Conservation (phyloP, 1,284 basidiomycete genomes). For the Marasmius sp. region DNA sequence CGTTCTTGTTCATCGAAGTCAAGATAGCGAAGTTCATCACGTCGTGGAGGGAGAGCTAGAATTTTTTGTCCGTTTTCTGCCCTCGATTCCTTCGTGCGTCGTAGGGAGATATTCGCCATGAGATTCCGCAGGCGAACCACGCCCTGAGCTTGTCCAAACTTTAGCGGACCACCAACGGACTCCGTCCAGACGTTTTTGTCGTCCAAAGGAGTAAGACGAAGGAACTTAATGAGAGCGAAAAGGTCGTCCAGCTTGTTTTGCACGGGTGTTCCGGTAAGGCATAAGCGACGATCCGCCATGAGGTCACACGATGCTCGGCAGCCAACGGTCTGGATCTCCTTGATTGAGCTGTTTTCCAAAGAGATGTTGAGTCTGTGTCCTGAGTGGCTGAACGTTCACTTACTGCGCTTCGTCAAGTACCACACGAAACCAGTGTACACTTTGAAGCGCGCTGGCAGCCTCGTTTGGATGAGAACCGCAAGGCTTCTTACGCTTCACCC, state of each 20-base stretch:
- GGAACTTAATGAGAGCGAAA: slow-evolving; percentile 94
- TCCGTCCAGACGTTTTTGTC: slow-evolving; percentile 94
- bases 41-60: slow-evolving; percentile 84
- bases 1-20: slow-evolving; percentile 85
- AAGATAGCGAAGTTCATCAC: slow-evolving; percentile 83
- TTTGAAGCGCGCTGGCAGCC: slow-evolving; percentile 86
- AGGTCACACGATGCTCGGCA: slow-evolving; percentile 95
- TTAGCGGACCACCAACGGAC: slow-evolving; percentile 89
- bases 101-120: slow-evolving; percentile 95
- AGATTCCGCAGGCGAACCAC: slow-evolving; percentile 93
- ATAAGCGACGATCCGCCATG: slow-evolving; percentile 89
- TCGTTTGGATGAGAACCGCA: slow-evolving; percentile 48
- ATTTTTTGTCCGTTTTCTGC: slow-evolving; percentile 82
- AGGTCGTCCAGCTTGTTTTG: slow-evolving; percentile 99
- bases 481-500: slow-evolving; percentile 70
- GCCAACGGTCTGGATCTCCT: slow-evolving; percentile 92
- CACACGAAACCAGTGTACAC: slow-evolving; percentile 96
- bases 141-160: slow-evolving; percentile 89
- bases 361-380: neutral
- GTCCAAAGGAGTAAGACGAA: slow-evolving; percentile 90
- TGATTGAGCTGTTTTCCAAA: slow-evolving; percentile 76
- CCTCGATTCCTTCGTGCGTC: slow-evolving; percentile 92
- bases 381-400: slow-evolving; percentile 32
- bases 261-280: slow-evolving; percentile 95
- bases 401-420: slow-evolving; percentile 99